Evolutionary conservation across 306 rosid genomes (phyloP), one percentile per base, ranked within the genome.

Genomic region (Castanospermum australe): DNA sequence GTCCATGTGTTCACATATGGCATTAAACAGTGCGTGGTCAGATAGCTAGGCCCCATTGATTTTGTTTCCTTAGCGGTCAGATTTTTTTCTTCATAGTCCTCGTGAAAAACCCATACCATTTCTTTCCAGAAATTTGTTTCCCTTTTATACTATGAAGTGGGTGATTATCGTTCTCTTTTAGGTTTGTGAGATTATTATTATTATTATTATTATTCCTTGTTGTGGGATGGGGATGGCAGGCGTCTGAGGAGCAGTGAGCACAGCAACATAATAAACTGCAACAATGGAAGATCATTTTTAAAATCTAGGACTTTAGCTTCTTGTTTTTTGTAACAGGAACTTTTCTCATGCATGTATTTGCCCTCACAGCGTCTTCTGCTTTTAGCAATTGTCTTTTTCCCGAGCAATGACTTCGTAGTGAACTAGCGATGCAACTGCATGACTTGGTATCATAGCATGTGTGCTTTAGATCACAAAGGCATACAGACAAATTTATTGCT

Each of bases 401-500:
- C 11, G 2, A 35, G 61, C 15, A 54, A 7, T 15, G 57, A 17
- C 18, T 62, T 39, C 7, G 28, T 35, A 21, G 30, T 13, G n/a
- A n/a, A n/a, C n/a, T n/a, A n/a, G n/a, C n/a, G 33, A 32, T 21
- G 76, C 70, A 63, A 45, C 30, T 70, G 69, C 42, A 38, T 44
- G 70, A 18, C 39, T 50, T 8, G 20, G 50, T 18, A 38, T 59
- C 55, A 69, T 79, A 60, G 6, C 15, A 59, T 44, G 15, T 39
- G 63, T 42, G 52, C 21, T 72, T 61, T 33, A 14, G 45, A 67
- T 47, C 55, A 48, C 13, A 33, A 25, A 32, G 32, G 51, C 74
- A 59, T 59, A 22, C 11, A 11, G 48, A 75, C 74, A 63, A 62
- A 42, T 44, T 63, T 52, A 77, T 39, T 76, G 62, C 69, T 48